phyloP scores from a whole-genome alignment of 176 grass and related monocot species.

The Luzula sylvatica region DNA sequence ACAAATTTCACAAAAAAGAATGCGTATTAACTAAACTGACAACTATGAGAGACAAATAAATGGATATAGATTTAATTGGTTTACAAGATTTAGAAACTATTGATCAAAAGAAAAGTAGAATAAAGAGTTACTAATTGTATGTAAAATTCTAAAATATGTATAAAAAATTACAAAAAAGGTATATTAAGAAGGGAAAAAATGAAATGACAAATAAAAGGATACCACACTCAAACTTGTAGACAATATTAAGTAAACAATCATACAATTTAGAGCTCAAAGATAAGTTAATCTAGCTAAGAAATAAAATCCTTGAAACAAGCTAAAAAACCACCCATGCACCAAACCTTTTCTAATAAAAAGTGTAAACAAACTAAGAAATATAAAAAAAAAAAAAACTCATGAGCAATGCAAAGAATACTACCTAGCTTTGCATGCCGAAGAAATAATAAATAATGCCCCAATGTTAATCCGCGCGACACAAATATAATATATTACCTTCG shows the following conservation, averaged over 20 bases:
- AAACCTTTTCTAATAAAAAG: constrained; percentile 13
- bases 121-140: too few species aligned
- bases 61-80: too few species aligned
- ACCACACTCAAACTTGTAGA: constrained; percentile 7
- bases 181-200: background rate
- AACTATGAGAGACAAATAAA: too few species aligned
- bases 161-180: background rate
- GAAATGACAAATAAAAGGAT: background rate
- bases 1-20: too few species aligned
- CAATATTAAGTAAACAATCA: constrained; percentile 9
- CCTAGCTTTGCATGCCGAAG: constrained; percentile 18
- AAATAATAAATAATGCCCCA: constrained; percentile 5
- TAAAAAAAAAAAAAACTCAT: constrained; percentile 12
- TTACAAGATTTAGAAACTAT: too few species aligned
- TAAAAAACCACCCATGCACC: constrained; percentile 7
- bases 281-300: constrained; percentile 12
- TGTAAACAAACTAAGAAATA: constrained; percentile 11
- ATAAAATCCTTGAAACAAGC: constrained; percentile 1
- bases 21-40: too few species aligned
- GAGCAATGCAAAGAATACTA: constrained; percentile 5
- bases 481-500: background rate
- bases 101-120: too few species aligned
- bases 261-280: constrained; percentile 15
- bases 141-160: background rate
- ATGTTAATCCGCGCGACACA: background rate